A percentile compares a stretch with the other conserved stretches of the same genome.
Evolutionary conservation across 2,329 filamentous ascomycete genomes (phyloP).

Genomic region (Microsporum ferrugineum): DNA sequence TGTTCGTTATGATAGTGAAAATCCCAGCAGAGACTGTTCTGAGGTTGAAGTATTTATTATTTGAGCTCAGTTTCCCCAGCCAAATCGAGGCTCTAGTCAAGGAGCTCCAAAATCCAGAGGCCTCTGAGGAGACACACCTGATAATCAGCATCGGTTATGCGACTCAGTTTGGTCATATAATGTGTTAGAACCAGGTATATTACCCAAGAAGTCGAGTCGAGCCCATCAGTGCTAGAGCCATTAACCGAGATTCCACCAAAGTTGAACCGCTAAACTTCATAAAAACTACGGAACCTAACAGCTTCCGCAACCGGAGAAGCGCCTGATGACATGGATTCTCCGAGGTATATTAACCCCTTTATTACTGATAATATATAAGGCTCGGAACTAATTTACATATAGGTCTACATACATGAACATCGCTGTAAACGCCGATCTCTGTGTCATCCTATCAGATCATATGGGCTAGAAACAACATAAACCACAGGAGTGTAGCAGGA

Average conservation of each 20-base stretch:
- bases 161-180: background rate
- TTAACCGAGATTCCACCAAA: background rate
- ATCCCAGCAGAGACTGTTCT: too few species aligned
- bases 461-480: too few species aligned
- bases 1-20: too few species aligned
- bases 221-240: background rate
- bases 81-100: background rate
- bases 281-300: background rate
- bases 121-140: background rate
- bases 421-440: constrained; percentile 22
- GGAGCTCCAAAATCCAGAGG: background rate
- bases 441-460: too few species aligned
- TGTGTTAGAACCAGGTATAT: background rate
- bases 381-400: background rate
- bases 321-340: background rate
- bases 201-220: background rate
- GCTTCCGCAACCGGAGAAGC: background rate
- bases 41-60: too few species aligned
- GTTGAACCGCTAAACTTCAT: background rate
- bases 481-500: too few species aligned
- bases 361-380: background rate
- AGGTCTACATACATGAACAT: constrained; percentile 12
- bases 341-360: background rate
- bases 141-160: background rate
- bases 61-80: too few species aligned